These are phyloP conservation scores for Ganoderma lucidum DNA, from an alignment of 1,284 basidiomycete genomes.

Conservation along the genomic window DNA sequence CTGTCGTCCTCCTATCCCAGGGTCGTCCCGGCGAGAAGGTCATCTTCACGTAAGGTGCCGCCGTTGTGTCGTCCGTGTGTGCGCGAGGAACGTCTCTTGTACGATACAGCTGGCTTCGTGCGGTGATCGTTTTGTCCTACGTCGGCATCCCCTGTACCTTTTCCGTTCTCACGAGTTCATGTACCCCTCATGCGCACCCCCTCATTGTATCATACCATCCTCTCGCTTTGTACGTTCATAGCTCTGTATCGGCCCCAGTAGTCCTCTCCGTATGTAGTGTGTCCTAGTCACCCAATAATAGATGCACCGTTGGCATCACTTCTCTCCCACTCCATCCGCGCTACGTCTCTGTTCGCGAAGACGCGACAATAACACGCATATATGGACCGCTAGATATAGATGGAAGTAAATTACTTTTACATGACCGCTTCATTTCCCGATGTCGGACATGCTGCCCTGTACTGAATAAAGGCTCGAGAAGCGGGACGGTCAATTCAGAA, in stretches of 20 bases:
- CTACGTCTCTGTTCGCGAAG: background rate
- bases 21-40: constrained; percentile 87
- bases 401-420: constrained; percentile 26
- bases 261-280: background rate
- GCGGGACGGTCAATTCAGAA: background rate
- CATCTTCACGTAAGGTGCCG: constrained; percentile 61
- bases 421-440: background rate
- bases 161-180: background rate
- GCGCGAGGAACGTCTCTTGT: background rate
- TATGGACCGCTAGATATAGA: constrained; percentile 2
- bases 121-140: background rate
- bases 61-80: background rate
- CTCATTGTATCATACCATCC: constrained; percentile 16
- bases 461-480: background rate
- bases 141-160: background rate
- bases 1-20: constrained; percentile 86
- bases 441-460: too few species aligned
- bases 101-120: constrained; percentile 3
- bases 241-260: background rate
- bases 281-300: constrained; percentile 1
- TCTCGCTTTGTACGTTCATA: background rate
- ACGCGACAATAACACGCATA: background rate
- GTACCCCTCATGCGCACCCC: constrained; percentile 5
- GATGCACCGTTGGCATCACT: background rate
- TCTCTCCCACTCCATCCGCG: background rate